A percentile compares a stretch with the other conserved stretches of the same genome.
Evolutionary conservation across 2,329 filamentous ascomycete species (phyloP).

Genomic region (Magnaporthiopsis poae): DNA sequence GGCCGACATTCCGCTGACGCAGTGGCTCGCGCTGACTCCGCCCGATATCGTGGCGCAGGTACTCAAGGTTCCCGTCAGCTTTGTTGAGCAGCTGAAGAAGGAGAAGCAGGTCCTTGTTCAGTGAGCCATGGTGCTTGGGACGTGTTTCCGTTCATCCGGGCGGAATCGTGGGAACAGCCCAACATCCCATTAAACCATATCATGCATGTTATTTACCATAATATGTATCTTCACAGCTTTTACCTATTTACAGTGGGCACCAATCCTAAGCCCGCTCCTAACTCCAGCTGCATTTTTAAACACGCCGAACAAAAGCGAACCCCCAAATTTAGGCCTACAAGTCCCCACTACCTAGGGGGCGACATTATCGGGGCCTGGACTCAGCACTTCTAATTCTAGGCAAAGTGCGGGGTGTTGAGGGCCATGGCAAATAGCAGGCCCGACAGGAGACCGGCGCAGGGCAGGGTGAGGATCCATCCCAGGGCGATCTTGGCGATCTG

Average conservation of each 20-base stretch:
- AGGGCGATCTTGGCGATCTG: conserved; percentile 19
- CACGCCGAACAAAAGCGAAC: too few species aligned
- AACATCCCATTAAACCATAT: too few species aligned
- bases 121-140: background rate
- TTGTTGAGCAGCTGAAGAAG: conserved; percentile 49
- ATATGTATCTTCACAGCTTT: too few species aligned
- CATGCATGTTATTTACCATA: too few species aligned
- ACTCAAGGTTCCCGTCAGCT: conserved; percentile 47
- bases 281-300: too few species aligned
- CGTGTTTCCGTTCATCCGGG: too few species aligned
- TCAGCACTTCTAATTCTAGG: background rate
- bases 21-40: conserved; percentile 61
- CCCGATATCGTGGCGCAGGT: conserved; percentile 50
- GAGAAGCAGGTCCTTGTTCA: conserved; percentile 51
- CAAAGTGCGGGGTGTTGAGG: conserved; percentile 12
- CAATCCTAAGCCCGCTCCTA: too few species aligned
- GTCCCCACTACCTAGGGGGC: too few species aligned
- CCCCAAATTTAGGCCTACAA: too few species aligned
- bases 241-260: too few species aligned
- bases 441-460: conserved; percentile 17
- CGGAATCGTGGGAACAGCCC: too few species aligned
- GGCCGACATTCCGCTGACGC: conserved; percentile 55
- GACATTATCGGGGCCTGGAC: too few species aligned
- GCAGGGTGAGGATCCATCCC: conserved; percentile 19
- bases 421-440: conserved; percentile 18